A percentile compares a stretch with the other conserved stretches of the same genome.
phyloP scores from a whole-genome alignment of 495 filamentous ascomycete species.

The Aspergillus asperescens region DNA sequence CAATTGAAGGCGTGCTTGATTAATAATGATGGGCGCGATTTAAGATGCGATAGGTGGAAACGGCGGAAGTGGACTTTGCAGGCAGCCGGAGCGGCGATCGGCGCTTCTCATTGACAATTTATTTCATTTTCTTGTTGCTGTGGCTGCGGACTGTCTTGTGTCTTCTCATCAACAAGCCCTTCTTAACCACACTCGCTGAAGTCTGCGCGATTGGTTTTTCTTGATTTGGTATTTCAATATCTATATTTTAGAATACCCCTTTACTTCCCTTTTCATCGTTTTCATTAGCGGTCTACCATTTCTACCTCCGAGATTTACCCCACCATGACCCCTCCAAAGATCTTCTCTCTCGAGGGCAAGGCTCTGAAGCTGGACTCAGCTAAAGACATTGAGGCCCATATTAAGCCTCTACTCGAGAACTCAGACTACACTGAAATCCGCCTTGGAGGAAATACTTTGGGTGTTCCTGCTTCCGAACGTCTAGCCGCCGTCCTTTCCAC shows the following conservation, averaged over 20 bases:
- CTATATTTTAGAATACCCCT: not conserved
- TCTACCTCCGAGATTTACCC: slow-evolving; percentile 31
- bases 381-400: slow-evolving; percentile 79
- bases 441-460: slow-evolving; percentile 84
- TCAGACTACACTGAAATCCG: slow-evolving; percentile 75
- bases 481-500: slow-evolving; percentile 73
- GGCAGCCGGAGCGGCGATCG: slow-evolving; percentile 18
- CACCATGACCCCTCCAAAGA: slow-evolving; percentile 55
- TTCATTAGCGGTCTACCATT: not conserved
- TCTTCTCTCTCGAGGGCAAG: slow-evolving; percentile 87
- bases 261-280: slow-evolving; percentile 1
- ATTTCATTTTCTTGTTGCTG: slow-evolving; percentile 5
- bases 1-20: slow-evolving; percentile 21
- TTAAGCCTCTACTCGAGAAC: slow-evolving; percentile 64
- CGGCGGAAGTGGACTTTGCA: slow-evolving; percentile 20
- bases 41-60: slow-evolving; percentile 5
- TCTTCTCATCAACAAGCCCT: not conserved
- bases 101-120: slow-evolving; percentile 1
- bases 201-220: not conserved
- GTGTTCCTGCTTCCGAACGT: slow-evolving; percentile 77
- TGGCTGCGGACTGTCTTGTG: not conserved
- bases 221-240: slow-evolving; percentile 1
- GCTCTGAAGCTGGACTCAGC: slow-evolving; percentile 86
- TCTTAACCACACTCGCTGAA: slow-evolving; percentile 1
- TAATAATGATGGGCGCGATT: slow-evolving; percentile 25